Evolutionary conservation across 495 filamentous ascomycete species (phyloP).

Genomic region (Penicillium waksmanii): DNA sequence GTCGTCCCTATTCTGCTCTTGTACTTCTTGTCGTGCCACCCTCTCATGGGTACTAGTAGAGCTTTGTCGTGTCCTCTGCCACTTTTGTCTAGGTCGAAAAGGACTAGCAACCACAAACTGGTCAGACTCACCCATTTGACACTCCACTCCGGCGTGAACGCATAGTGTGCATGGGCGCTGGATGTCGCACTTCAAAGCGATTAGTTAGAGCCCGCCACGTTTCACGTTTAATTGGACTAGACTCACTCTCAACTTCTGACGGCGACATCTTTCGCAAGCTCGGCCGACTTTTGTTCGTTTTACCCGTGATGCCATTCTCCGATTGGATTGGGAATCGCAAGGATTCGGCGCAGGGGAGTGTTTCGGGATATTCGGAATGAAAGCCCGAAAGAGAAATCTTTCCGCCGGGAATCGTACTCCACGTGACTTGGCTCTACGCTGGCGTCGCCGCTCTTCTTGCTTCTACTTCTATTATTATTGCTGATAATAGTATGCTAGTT

Average conservation of each 20-base stretch:
- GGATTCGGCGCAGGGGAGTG: background rate
- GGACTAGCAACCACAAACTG: background rate
- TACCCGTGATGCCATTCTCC: slow-evolving; percentile 6
- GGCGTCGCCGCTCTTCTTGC: too few species aligned
- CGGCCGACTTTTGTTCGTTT: slow-evolving; percentile 20
- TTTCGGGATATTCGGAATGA: background rate
- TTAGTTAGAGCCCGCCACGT: background rate
- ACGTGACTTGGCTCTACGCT: background rate
- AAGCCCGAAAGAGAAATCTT: background rate
- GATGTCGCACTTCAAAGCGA: slow-evolving; percentile 17
- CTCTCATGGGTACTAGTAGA: background rate
- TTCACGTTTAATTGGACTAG: background rate
- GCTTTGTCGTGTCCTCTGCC: background rate
- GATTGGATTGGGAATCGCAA: background rate
- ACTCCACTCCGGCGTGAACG: slow-evolving; percentile 9
- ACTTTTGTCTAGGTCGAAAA: background rate
- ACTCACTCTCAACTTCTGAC: slow-evolving; percentile 19
- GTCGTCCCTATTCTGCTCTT: background rate
- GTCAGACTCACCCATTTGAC: slow-evolving; percentile 2
- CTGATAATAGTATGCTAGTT: too few species aligned
- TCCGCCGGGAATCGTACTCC: background rate
- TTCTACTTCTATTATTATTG: too few species aligned
- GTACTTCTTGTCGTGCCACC: background rate
- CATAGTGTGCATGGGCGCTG: slow-evolving; percentile 22
- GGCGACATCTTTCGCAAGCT: slow-evolving; percentile 18